Evolutionary conservation across 2,329 filamentous ascomycete genomes (phyloP).

Genomic region (Colletotrichum endophyticum): DNA sequence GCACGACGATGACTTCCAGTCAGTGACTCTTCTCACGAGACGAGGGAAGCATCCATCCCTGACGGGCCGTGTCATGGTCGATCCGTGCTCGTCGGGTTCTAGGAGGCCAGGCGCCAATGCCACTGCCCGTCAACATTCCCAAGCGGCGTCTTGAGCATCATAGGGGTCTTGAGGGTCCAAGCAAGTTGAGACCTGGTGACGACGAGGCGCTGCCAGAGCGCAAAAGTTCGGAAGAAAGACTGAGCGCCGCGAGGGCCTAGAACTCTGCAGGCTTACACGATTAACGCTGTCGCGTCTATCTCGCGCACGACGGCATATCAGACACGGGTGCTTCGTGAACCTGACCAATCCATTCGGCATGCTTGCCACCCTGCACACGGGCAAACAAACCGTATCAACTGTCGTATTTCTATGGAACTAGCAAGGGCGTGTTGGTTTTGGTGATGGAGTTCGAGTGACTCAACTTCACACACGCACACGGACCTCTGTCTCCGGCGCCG

Average conservation of each 20-base stretch:
- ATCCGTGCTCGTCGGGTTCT: background rate
- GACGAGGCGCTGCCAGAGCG: conserved; percentile 10
- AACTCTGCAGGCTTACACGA: background rate
- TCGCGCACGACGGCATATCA: background rate
- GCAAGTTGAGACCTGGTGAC: conserved; percentile 6
- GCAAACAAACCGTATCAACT: background rate
- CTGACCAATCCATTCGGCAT: background rate
- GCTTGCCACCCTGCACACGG: background rate
- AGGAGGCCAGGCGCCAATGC: background rate
- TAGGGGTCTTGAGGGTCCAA: conserved; percentile 5
- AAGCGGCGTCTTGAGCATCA: background rate
- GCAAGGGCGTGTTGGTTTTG: background rate
- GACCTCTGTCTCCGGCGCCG: background rate
- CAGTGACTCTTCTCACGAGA: background rate
- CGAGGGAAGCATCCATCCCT: background rate
- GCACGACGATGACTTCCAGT: background rate
- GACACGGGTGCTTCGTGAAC: background rate
- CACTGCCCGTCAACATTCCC: background rate
- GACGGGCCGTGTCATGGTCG: background rate
- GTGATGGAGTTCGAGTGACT: background rate
- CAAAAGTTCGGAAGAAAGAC: background rate
- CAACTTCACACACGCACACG: background rate
- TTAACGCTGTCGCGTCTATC: background rate
- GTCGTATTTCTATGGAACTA: background rate
- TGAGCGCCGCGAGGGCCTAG: conserved; percentile 1